Evolutionary conservation across 257 asterid genomes (phyloP), one percentile per base, ranked within the genome.

Genomic region (Scutellaria minor): DNA sequence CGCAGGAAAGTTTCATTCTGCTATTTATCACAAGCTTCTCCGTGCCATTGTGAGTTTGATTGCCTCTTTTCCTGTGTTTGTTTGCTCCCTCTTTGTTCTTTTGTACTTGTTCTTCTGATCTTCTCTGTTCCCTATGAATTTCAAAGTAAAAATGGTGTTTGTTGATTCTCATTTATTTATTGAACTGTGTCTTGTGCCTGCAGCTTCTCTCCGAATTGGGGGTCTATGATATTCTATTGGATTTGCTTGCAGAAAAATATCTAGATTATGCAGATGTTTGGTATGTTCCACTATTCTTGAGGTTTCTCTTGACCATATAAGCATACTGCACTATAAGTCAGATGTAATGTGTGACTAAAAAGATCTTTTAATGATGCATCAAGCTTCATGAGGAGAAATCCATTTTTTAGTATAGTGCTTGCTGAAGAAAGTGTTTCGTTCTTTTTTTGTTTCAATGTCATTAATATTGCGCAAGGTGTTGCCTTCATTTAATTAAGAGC

Each of bases 251-350:
- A 6, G 75, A 90, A 0, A 91, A 91, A 77, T 91, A 94, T 80
- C 90, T 91, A 79, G 80, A 68, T 75, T 91, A 89, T 75, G 73
- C 88, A 42, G 99, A 94, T 83, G 87, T 91, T 58, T 70, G 99
- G 99, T 93, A 84, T 22, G 93, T 69, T 70, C 41, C 13, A 2
- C 44, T 42, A 44, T 40, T 64, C 63, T 41, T 75, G 41, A 14
- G 20, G 31, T 71, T 55, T 66, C 64, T 39, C 55, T 44, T 51
- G 41, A 9, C 52, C 50, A 15, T 50, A 66, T 72, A 59, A 6
- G 1, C 59, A 14, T 7, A 18, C 18, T 13, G 59, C 56, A 47
- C 18, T 58, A 41, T 7, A 75, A 59, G 46, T 61, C 53, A 47
- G 42, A 6, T 42, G 39, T 62, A 9, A n/a, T 18, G 39, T 42